Evolutionary conservation across 1,284 basidiomycete genomes (phyloP).

Genomic region (Pisolithus thermaeus): DNA sequence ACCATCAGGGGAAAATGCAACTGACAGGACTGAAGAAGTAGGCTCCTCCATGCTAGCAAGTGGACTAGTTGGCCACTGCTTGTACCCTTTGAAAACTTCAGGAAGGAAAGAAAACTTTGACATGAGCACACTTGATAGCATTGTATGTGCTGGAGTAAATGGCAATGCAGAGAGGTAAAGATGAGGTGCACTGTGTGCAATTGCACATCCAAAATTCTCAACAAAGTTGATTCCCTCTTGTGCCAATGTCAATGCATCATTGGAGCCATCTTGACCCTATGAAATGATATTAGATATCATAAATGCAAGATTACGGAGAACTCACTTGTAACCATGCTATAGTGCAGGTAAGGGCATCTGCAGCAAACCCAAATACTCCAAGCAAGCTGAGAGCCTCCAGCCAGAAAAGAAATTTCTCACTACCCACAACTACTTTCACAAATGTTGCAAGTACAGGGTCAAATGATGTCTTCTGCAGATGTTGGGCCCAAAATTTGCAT

Average conservation of each 20-base stretch:
- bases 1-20: conserved; percentile 3
- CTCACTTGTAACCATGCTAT: not conserved
- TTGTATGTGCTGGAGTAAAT: not conserved
- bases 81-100: not conserved
- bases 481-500: conserved; percentile 21
- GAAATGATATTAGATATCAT: not conserved
- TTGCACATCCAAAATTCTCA: conserved; percentile 5
- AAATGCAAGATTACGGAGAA: not conserved
- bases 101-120: not conserved
- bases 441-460: not conserved
- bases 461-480: conserved; percentile 12
- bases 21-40: not conserved
- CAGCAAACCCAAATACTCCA: not conserved
- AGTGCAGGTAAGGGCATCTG: not conserved
- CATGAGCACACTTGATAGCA: not conserved
- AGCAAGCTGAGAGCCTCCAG: too few species aligned
- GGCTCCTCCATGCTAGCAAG: not conserved
- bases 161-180: conserved; percentile 17
- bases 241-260: conserved; percentile 3
- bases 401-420: conserved; percentile 10
- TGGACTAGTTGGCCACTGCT: not conserved
- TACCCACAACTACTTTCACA: conserved; percentile 12
- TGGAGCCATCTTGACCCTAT: not conserved
- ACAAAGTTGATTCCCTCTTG: conserved; percentile 11
- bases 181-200: conserved; percentile 14